These are phyloP conservation scores for Stachybotrys chlorohalonatus DNA, from an alignment of 2,329 filamentous ascomycete genomes.

Conservation along the genomic window DNA sequence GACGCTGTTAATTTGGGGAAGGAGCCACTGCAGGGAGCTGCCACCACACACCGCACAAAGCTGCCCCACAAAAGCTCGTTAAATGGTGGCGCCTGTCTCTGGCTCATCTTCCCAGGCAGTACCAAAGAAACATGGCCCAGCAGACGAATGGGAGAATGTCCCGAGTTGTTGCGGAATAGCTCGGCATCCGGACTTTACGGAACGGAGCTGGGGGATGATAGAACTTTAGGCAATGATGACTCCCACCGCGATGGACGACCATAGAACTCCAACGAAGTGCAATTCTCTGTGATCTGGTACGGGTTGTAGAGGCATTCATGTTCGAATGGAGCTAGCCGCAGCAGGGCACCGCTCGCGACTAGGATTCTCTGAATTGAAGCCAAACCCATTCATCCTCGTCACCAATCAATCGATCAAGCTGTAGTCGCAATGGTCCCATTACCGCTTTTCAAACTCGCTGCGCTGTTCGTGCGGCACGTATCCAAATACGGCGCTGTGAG, in stretches of 20 bases:
- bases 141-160: too few species aligned
- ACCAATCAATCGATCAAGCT: neutral
- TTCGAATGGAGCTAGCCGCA: too few species aligned
- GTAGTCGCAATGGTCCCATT: conserved; percentile 47
- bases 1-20: too few species aligned
- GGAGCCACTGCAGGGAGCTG: too few species aligned
- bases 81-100: neutral
- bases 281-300: neutral
- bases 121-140: neutral
- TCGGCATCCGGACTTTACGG: neutral
- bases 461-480: conserved; percentile 55
- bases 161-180: neutral
- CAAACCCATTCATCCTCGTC: too few species aligned
- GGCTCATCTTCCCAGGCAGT: neutral
- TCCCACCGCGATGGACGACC: neutral
- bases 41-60: neutral
- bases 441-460: conserved; percentile 57
- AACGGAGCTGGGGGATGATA: neutral
- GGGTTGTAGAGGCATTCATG: too few species aligned
- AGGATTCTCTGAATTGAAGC: too few species aligned
- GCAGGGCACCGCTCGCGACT: too few species aligned
- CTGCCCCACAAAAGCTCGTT: neutral
- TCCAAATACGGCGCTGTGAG: conserved; percentile 63
- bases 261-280: neutral
- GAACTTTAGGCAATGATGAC: too few species aligned